Percentiles rank a stretch among this genome's conserved stretches.
Evolutionary conservation across 306 rosid species (phyloP).

Genomic region (Gillenia trifoliata): DNA sequence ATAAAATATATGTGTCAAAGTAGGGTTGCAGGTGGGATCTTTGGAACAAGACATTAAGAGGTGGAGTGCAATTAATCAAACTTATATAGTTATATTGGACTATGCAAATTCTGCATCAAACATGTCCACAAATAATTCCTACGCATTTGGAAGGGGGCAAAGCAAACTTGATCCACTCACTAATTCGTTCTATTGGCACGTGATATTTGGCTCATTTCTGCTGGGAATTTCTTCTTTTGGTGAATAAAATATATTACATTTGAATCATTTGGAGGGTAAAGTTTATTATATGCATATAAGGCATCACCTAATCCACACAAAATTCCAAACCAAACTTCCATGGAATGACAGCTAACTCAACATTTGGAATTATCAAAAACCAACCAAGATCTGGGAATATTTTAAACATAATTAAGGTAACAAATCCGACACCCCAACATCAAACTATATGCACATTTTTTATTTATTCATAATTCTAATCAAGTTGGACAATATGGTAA

Average conservation of each 20-base stretch:
- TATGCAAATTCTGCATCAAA: background rate
- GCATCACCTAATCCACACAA: conserved; percentile 14
- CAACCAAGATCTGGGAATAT: background rate
- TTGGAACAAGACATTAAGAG: background rate
- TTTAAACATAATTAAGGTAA: background rate
- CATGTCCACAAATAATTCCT: background rate
- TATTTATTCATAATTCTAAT: background rate
- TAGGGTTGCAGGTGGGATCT: background rate
- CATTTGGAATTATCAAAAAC: background rate
- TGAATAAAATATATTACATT: background rate
- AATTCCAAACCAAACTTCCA: conserved; percentile 5
- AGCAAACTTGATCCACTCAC: background rate
- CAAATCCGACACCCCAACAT: background rate
- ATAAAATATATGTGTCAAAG: background rate
- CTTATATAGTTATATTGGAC: background rate
- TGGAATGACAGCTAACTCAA: background rate
- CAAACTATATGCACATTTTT: background rate
- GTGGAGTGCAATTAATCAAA: background rate
- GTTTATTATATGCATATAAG: background rate
- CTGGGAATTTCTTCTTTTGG: background rate
- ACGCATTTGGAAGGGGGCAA: background rate
- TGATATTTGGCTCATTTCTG: conserved; percentile 3
- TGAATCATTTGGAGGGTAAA: background rate
- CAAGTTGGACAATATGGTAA: too few relatives aligned
- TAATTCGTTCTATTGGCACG: background rate